Percentiles rank a stretch among this genome's conserved stretches.
These are phyloP conservation scores for Metarhizium rileyi DNA, from an alignment of 2,329 filamentous ascomycete species.

Conservation along the genomic window DNA sequence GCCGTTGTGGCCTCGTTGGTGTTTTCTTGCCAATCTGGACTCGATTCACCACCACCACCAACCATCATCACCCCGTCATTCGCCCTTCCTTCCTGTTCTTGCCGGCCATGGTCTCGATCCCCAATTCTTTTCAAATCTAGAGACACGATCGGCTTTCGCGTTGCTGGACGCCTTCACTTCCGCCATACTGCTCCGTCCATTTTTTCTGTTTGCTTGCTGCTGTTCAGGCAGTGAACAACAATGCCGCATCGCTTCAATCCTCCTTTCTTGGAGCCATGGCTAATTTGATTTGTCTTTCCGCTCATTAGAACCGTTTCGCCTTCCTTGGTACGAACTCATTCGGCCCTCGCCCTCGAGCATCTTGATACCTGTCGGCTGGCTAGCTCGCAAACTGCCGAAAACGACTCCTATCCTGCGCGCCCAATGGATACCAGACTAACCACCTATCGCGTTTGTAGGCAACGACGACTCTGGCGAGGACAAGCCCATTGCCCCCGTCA, in stretches of 20 bases:
- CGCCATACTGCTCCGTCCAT: not conserved
- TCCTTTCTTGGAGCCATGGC: not conserved
- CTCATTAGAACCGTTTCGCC: slow-evolving; percentile 82
- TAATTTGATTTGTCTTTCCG: not conserved
- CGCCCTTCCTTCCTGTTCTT: not conserved
- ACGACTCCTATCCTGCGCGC: slow-evolving; percentile 9
- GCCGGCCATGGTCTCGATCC: not conserved
- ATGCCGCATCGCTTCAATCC: not conserved
- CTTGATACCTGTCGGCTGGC: not conserved
- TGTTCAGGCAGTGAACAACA: no score
- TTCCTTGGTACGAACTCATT: slow-evolving; percentile 71
- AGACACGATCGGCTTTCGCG: not conserved
- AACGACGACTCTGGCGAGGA: slow-evolving; percentile 51
- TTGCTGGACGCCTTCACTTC: not conserved
- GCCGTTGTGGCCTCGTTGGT: not conserved
- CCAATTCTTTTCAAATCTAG: not conserved
- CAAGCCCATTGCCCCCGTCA: slow-evolving; percentile 74
- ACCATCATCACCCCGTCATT: not conserved
- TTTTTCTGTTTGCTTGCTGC: not conserved
- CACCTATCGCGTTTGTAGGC: slow-evolving; percentile 28
- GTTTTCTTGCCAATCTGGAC: not conserved
- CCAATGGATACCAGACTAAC: slow-evolving; percentile 8
- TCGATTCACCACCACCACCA: not conserved
- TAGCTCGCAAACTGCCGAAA: not conserved
- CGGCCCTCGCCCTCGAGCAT: slow-evolving; percentile 13